These are phyloP conservation scores for Cutaneotrichosporon sp. DNA, from an alignment of 1,284 basidiomycete species.

Conservation along the genomic window DNA sequence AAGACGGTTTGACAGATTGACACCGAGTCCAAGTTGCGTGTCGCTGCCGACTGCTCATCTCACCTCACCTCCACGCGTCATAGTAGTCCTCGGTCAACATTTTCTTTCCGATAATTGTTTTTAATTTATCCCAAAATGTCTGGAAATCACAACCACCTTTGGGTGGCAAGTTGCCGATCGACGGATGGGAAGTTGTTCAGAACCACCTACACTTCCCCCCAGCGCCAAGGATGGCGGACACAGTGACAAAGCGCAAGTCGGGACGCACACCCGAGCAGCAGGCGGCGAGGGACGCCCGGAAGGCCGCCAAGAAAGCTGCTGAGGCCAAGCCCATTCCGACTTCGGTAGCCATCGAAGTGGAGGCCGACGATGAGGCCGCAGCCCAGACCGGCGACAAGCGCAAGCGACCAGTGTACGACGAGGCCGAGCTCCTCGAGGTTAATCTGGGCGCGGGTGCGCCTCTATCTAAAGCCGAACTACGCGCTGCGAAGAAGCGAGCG, in stretches of 20 bases:
- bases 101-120: background rate
- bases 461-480: slow-evolving; percentile 46
- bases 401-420: slow-evolving; percentile 21
- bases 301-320: slow-evolving; percentile 30
- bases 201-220: background rate
- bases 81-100: background rate
- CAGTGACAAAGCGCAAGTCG: slow-evolving; percentile 54
- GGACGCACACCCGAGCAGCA: slow-evolving; percentile 40
- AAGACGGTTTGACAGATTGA: background rate
- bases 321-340: too few relatives aligned
- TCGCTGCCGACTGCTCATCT: background rate
- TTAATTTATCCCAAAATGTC: slow-evolving; percentile 17
- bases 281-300: slow-evolving; percentile 39
- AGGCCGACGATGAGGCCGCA: slow-evolving; percentile 6
- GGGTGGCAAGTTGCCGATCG: slow-evolving; percentile 2
- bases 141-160: slow-evolving; percentile 10
- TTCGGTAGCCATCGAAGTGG: too few relatives aligned
- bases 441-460: slow-evolving; percentile 44
- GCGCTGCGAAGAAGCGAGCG: slow-evolving; percentile 41
- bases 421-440: slow-evolving; percentile 42
- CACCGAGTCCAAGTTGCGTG: background rate
- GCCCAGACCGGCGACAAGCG: slow-evolving; percentile 14
- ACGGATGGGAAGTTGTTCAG: too few relatives aligned
- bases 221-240: slow-evolving; percentile 22
- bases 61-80: slow-evolving; percentile 1